Base-by-base conservation (phyloP, 306 rosid species). In the Prunus davidiana region DNA sequence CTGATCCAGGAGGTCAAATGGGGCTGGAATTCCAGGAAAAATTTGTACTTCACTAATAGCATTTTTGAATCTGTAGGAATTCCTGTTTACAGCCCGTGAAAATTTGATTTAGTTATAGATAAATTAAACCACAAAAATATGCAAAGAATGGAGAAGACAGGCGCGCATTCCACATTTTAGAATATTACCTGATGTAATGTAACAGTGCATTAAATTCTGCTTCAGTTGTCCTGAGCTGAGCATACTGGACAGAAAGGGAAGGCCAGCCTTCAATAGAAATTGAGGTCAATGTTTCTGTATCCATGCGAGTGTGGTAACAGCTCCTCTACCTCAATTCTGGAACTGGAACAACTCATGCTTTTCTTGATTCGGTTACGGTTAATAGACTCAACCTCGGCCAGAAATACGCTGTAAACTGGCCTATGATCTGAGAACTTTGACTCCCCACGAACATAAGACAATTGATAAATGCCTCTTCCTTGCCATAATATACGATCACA, bases 361-460 rank as follows among this genome's bases (percentile, higher is more conserved):
- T 86, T 96, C 77, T 81, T 96, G 4, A 82, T 93, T 67, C 94
- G 86, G 83, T 79, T 81, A 16, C 88, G 91, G 78, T 86, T 91
- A 73, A 89, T 52, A 65, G 93, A 89, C 83, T 90, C 97, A 5
- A 92, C 93, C 84, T 92, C 97, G 20, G 93, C 98, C 78, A 83
- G 64, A 77, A 96, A 96, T 25, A 89, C 75, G 57, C 97, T 80
- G 64, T 87, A 93, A 74, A 96, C 99, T 67, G 98, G 98, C 77
- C 99, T 88, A 72, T 96, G 99, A 86, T 96, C 99, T 3, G 99
- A 96, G 88, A 96, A 96, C 56, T 88, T 89, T 12, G 99, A 92
- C 76, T 96, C 99, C 19, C 99, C 98, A 49, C 99, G 93, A 74
- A 92, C 96, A 73, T 96, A 96, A 46, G 93, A 91, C 84, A 96